Percentiles rank a stretch among this genome's conserved stretches.
phyloP scores from a whole-genome alignment of 768 basidiomycete species.

The Naganishia vaughanmartiniae region DNA sequence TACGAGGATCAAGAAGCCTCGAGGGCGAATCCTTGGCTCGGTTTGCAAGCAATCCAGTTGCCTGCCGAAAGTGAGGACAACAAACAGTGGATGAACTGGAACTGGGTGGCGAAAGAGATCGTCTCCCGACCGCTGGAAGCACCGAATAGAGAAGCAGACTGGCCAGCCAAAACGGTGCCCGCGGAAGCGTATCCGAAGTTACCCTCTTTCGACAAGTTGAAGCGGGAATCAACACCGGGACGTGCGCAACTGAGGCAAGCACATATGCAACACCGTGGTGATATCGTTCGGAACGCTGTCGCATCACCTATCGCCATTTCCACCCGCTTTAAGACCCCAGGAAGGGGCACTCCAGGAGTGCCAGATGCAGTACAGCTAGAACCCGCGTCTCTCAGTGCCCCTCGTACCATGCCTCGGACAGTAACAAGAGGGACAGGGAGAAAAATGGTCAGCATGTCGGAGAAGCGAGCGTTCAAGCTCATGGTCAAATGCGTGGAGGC shows the following conservation, averaged over 20 bases:
- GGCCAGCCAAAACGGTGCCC: background rate
- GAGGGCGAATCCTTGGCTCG: background rate
- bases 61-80: background rate
- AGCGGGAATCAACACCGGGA: conserved; percentile 4
- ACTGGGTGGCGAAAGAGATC: background rate
- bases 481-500: conserved; percentile 13
- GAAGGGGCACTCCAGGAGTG: background rate
- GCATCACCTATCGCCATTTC: background rate
- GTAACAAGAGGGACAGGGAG: background rate
- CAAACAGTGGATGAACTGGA: background rate
- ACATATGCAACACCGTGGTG: background rate
- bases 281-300: too few species aligned
- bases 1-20: background rate
- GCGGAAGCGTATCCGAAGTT: background rate
- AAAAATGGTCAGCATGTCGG: conserved; percentile 19
- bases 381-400: background rate
- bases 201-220: conserved; percentile 4
- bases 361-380: background rate
- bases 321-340: conserved; percentile 2
- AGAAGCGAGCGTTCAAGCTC: background rate
- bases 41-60: background rate
- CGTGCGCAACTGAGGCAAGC: background rate
- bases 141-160: too few species aligned
- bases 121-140: background rate
- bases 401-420: conserved; percentile 19